Evolutionary conservation across 176 grass and related monocot species (phyloP).

Genomic region (Triticum turgidum): DNA sequence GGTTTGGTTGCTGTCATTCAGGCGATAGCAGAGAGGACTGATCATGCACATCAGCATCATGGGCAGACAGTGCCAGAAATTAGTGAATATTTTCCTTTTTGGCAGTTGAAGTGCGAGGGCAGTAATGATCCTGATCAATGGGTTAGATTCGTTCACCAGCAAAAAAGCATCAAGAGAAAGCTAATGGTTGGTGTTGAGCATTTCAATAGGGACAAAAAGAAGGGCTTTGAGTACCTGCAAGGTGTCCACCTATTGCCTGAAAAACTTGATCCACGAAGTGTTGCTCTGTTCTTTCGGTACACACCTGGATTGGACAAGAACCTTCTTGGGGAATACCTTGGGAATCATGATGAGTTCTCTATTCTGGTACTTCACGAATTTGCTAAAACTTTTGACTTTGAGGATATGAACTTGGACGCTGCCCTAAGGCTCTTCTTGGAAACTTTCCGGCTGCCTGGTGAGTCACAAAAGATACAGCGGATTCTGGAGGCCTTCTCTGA

Average conservation of each 20-base stretch:
- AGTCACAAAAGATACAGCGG: constrained; percentile 96
- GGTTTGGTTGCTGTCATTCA: constrained; percentile 80
- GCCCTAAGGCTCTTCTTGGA: constrained; percentile 94
- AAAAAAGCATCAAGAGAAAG: constrained; percentile 86
- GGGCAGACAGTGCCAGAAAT: constrained; percentile 59
- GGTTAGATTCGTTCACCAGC: constrained; percentile 83
- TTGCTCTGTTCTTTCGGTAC: constrained; percentile 87
- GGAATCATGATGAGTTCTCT: constrained; percentile 91
- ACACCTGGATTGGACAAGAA: constrained; percentile 89
- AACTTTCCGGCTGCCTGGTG: constrained; percentile 93
- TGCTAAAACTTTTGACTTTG: constrained; percentile 89
- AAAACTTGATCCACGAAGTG: constrained; percentile 81
- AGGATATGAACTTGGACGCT: constrained; percentile 91
- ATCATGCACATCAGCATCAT: constrained; percentile 51
- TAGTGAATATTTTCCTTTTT: constrained; percentile 86
- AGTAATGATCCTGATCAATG: constrained; percentile 68
- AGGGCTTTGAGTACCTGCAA: constrained; percentile 94
- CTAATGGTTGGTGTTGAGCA: constrained; percentile 85
- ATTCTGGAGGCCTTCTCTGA: constrained; percentile 97
- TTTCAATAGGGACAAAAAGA: constrained; percentile 91
- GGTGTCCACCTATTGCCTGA: constrained; percentile 87
- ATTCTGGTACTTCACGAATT: constrained; percentile 90
- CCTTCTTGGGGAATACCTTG: constrained; percentile 92
- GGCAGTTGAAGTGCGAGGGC: constrained; percentile 71
- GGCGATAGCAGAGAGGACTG: constrained; percentile 71